Evolutionary conservation across 805 yeast genomes (phyloP).

Genomic region (Starmerella tilneyi): DNA sequence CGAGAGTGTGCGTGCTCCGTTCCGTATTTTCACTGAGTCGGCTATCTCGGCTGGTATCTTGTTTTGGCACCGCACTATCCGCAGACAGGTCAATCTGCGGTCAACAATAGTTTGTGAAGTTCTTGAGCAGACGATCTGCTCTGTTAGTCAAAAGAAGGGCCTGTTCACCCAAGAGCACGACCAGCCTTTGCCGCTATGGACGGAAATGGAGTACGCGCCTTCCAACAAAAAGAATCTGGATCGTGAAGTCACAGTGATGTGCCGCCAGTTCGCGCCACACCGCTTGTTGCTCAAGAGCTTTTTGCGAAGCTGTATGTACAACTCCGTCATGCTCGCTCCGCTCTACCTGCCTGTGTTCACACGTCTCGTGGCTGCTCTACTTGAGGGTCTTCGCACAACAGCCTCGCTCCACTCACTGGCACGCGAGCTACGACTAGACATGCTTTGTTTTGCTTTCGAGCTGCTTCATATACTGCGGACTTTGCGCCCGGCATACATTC

Average conservation of each 20-base stretch:
- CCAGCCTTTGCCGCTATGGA: conserved; percentile 47
- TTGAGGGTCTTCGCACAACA: conserved; percentile 40
- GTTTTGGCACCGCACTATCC: conserved; percentile 72
- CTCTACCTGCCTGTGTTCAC: conserved; percentile 58
- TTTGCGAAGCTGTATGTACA: conserved; percentile 60
- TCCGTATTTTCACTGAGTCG: conserved; percentile 48
- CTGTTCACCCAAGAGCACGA: conserved; percentile 52
- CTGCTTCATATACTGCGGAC: conserved; percentile 44
- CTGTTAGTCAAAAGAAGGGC: conserved; percentile 53
- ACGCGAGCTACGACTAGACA: conserved; percentile 61
- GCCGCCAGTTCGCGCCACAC: conserved; percentile 54
- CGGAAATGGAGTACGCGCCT: conserved; percentile 82
- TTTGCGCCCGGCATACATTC: neutral
- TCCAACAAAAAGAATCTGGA: conserved; percentile 53
- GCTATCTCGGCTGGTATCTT: conserved; percentile 55
- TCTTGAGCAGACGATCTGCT: conserved; percentile 54
- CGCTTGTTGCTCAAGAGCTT: conserved; percentile 51
- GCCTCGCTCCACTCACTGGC: conserved; percentile 83
- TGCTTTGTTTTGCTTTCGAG: conserved; percentile 57
- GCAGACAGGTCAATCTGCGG: conserved; percentile 51
- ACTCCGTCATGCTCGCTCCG: conserved; percentile 14
- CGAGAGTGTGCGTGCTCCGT: conserved; percentile 45
- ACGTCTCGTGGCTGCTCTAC: conserved; percentile 36
- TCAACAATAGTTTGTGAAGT: conserved; percentile 58
- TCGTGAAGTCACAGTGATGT: conserved; percentile 42